Evolutionary conservation across 208 protist species (phyloP).

Genomic region (Leishmania aethiopica): DNA sequence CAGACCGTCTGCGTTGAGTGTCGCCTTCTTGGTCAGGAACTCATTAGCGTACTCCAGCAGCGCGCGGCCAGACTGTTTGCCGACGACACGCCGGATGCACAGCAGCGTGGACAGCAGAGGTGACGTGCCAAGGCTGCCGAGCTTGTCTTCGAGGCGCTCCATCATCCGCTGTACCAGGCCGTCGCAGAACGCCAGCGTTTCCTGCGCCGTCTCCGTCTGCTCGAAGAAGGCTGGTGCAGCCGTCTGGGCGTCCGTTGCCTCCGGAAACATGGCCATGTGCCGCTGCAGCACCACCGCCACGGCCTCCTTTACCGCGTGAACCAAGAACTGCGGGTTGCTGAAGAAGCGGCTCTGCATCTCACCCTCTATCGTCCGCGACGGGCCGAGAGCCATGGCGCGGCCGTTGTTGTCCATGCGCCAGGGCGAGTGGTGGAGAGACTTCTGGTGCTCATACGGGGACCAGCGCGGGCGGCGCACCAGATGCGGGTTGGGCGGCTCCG

Average conservation of each 20-base stretch:
- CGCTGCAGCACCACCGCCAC: constrained; percentile 51
- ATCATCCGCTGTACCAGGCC: constrained; percentile 60
- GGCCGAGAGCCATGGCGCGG: constrained; percentile 72
- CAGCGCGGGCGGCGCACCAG: constrained; percentile 71
- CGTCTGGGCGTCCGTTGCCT: constrained; percentile 30
- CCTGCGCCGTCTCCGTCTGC: constrained; percentile 30
- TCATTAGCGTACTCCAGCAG: constrained; percentile 57
- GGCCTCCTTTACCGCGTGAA: constrained; percentile 65
- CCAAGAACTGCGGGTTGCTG: constrained; percentile 84
- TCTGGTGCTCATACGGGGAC: constrained; percentile 77
- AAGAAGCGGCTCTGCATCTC: constrained; percentile 89
- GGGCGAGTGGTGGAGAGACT: constrained; percentile 76
- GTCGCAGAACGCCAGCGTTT: constrained; percentile 55
- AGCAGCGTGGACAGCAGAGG: constrained; percentile 70
- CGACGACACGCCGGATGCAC: constrained; percentile 58
- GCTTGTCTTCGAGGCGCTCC: constrained; percentile 30
- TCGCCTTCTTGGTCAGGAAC: constrained; percentile 60
- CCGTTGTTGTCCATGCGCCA: constrained; percentile 82
- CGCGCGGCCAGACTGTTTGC: constrained; percentile 53
- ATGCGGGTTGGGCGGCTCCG: constrained; percentile 91
- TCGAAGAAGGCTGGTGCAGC: constrained; percentile 24
- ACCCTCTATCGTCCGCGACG: constrained; percentile 49
- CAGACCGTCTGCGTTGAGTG: constrained; percentile 19
- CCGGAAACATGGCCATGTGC: constrained; percentile 35
- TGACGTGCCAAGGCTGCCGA: constrained; percentile 57